Evolutionary conservation across 768 basidiomycete genomes (phyloP).

Genomic region (Tylopilus sp.): DNA sequence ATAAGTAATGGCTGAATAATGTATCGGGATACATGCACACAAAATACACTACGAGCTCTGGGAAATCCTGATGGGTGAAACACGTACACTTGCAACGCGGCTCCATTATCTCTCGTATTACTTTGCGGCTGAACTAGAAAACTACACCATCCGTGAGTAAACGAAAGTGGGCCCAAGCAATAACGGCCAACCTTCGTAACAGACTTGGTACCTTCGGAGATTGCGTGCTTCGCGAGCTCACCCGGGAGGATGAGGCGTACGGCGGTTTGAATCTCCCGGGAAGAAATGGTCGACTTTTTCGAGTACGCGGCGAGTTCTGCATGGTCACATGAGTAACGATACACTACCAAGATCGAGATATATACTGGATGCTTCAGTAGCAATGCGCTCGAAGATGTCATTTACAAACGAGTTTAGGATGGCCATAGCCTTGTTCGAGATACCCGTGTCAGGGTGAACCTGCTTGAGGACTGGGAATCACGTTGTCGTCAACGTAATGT

Average conservation of each 20-base stretch:
- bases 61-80: conserved; percentile 28
- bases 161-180: neutral
- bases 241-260: conserved; percentile 96
- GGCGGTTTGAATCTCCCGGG: conserved; percentile 96
- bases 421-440: conserved; percentile 98
- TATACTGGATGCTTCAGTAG: conserved; percentile 85
- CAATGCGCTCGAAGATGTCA: conserved; percentile 93
- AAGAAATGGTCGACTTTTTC: conserved; percentile 98
- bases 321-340: neutral
- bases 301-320: conserved; percentile 94
- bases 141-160: conserved; percentile 39
- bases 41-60: conserved; percentile 17
- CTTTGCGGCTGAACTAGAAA: conserved; percentile 71
- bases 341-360: neutral
- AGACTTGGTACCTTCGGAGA: conserved; percentile 89
- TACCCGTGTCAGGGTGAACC: conserved; percentile 98
- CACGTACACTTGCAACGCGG: conserved; percentile 10
- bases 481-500: neutral
- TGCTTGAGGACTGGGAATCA: conserved; percentile 75
- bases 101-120: conserved; percentile 31
- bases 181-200: conserved; percentile 69
- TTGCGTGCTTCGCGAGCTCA: conserved; percentile 75
- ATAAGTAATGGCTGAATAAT: conserved; percentile 20
- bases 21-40: conserved; percentile 13
- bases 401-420: conserved; percentile 96